phyloP scores from a whole-genome alignment of 2,329 filamentous ascomycete species.

The Akanthomyces muscarius region DNA sequence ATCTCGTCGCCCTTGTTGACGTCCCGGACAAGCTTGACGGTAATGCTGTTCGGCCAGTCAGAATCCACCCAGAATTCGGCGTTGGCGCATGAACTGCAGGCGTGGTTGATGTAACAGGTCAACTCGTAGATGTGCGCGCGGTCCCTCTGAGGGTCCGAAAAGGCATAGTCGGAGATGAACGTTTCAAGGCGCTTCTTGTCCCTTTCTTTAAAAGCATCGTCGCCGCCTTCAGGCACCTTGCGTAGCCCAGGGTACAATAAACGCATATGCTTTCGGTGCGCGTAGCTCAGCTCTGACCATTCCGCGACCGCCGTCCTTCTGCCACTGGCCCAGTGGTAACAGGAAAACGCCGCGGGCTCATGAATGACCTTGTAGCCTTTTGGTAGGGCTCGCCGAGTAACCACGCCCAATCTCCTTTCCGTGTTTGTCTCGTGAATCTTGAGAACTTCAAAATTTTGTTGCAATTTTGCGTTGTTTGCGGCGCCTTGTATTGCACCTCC shows the following conservation, averaged over 20 bases:
- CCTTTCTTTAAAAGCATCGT: background rate
- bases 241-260: conserved; percentile 19
- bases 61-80: conserved; percentile 21
- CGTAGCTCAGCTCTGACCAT: conserved; percentile 20
- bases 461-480: background rate
- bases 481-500: background rate
- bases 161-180: conserved; percentile 27
- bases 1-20: conserved; percentile 32
- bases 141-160: conserved; percentile 17
- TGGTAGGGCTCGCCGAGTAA: conserved; percentile 18
- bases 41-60: conserved; percentile 19
- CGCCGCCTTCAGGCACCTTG: conserved; percentile 6
- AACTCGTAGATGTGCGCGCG: conserved; percentile 22
- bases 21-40: conserved; percentile 17
- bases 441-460: conserved; percentile 19
- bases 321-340: conserved; percentile 17
- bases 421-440: conserved; percentile 14
- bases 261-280: conserved; percentile 5
- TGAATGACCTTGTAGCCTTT: conserved; percentile 19
- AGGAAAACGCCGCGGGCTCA: conserved; percentile 22
- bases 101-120: conserved; percentile 31
- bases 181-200: conserved; percentile 19
- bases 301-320: conserved; percentile 2
- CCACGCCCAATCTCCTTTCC: conserved; percentile 22
- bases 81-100: conserved; percentile 30